These are phyloP conservation scores for Saposhnikovia divaricata DNA, from an alignment of 129 eudicot species.

Conservation along the genomic window DNA sequence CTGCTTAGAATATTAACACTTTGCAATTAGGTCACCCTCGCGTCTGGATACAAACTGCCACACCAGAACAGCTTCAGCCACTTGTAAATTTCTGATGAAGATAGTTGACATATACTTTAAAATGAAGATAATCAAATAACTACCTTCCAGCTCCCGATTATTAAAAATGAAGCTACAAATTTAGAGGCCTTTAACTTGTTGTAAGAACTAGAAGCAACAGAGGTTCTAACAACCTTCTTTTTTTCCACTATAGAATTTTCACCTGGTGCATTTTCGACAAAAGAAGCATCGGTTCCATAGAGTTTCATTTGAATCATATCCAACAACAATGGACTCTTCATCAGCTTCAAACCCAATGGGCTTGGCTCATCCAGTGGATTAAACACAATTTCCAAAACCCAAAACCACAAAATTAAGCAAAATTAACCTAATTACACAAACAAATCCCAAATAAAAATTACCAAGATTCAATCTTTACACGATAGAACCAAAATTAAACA, in stretches of 20 bases:
- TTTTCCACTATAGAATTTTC: constrained; percentile 19
- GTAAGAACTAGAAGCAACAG: constrained; percentile 20
- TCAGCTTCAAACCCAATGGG: constrained; percentile 66
- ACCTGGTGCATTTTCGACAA: constrained; percentile 3
- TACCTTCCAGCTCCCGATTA: constrained; percentile 75
- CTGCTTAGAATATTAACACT: constrained; percentile 87
- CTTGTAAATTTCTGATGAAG: too few species aligned
- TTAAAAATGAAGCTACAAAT: constrained; percentile 49
- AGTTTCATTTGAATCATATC: constrained; percentile 54
- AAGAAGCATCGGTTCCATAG: constrained; percentile 21
- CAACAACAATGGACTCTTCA: constrained; percentile 52
- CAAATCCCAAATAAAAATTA: too few species aligned
- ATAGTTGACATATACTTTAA: too few species aligned
- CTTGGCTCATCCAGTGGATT: constrained; percentile 55
- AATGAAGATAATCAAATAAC: too few species aligned
- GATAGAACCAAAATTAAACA: too few species aligned
- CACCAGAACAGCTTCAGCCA: constrained; percentile 11
- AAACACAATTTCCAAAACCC: too few species aligned
- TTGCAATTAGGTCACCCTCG: constrained; percentile 75
- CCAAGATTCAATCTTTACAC: too few species aligned
- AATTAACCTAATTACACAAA: too few species aligned
- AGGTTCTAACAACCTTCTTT: constrained; percentile 27
- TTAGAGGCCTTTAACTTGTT: constrained; percentile 82
- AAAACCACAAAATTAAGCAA: too few species aligned
- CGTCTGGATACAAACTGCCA: constrained; percentile 59